Conservation (phyloP, 805 yeast genomes). For the Sugiyamaella marilandica region DNA sequence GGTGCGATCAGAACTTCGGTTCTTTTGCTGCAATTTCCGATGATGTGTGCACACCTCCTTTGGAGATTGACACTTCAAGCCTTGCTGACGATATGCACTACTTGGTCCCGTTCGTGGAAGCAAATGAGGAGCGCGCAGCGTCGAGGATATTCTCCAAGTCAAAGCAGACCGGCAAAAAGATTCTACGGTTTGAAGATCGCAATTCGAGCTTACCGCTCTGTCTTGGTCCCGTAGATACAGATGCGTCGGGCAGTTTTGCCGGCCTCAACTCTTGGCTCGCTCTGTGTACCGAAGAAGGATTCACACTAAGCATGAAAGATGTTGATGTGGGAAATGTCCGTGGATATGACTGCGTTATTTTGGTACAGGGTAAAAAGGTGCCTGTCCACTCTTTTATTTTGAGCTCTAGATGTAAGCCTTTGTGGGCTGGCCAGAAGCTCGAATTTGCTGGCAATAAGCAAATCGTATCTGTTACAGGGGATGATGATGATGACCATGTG, state of each 20-base stretch:
- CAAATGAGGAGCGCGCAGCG: conserved; percentile 8
- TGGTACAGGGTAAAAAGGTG: conserved; percentile 21
- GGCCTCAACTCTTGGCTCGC: conserved; percentile 10
- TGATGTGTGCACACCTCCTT: conserved; percentile 55
- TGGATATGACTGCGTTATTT: conserved; percentile 15
- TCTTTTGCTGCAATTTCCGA: conserved; percentile 66
- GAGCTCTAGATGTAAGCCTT: conserved; percentile 6
- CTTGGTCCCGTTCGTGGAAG: conserved; percentile 43
- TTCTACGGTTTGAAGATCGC: background rate
- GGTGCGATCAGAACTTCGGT: conserved; percentile 59
- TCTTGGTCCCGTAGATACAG: conserved; percentile 4
- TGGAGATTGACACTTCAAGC: conserved; percentile 44
- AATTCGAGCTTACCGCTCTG: background rate
- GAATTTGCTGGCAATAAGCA: background rate
- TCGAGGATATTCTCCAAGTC: background rate
- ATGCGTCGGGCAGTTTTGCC: conserved; percentile 4
- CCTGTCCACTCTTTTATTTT: conserved; percentile 19
- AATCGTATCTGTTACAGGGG: background rate
- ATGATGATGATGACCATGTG: background rate
- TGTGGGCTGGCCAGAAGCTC: background rate
- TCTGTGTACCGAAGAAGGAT: conserved; percentile 9
- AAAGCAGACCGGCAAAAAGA: background rate
- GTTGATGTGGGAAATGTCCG: conserved; percentile 2
- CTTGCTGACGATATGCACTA: conserved; percentile 50
- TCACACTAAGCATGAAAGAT: conserved; percentile 2